Conservation (phyloP, 208 protist species). For the Spongospora subterranea region DNA sequence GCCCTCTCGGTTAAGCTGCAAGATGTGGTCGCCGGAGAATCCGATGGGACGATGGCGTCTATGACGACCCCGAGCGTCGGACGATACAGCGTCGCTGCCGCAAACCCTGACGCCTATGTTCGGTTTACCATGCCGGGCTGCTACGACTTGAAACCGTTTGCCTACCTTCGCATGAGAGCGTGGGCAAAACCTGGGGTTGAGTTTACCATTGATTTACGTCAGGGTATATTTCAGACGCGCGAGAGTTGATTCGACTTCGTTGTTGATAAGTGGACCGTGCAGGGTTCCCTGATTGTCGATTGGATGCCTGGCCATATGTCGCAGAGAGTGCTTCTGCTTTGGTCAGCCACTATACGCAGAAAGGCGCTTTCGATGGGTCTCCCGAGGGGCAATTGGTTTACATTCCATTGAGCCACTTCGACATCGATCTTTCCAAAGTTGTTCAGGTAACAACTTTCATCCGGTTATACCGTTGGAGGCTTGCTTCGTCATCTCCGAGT, state of each 20-base stretch:
- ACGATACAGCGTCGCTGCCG: not conserved
- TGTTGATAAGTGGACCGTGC: no score
- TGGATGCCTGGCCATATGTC: conserved; percentile 24
- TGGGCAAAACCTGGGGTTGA: not conserved
- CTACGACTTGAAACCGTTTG: not conserved
- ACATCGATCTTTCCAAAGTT: conserved; percentile 1
- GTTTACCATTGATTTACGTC: conserved; percentile 30
- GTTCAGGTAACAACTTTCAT: conserved; percentile 2
- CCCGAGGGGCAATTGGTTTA: not conserved
- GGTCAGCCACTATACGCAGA: conserved; percentile 17
- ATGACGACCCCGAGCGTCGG: not conserved
- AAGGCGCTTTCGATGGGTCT: conserved; percentile 3
- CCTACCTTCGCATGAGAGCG: not conserved
- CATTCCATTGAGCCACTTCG: not conserved
- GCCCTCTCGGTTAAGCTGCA: not conserved
- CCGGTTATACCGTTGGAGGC: not conserved
- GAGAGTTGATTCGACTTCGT: not conserved
- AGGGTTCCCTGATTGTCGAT: conserved; percentile 14
- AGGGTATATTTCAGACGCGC: not conserved
- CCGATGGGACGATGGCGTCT: conserved; percentile 1
- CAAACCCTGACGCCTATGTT: conserved; percentile 18
- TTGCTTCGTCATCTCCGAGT: not conserved
- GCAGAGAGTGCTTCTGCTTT: not conserved
- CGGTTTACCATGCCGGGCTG: conserved; percentile 27
- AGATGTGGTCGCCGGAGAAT: not conserved